Conservation (phyloP, 495 filamentous ascomycete genomes). For the Cladorrhinum samala region DNA sequence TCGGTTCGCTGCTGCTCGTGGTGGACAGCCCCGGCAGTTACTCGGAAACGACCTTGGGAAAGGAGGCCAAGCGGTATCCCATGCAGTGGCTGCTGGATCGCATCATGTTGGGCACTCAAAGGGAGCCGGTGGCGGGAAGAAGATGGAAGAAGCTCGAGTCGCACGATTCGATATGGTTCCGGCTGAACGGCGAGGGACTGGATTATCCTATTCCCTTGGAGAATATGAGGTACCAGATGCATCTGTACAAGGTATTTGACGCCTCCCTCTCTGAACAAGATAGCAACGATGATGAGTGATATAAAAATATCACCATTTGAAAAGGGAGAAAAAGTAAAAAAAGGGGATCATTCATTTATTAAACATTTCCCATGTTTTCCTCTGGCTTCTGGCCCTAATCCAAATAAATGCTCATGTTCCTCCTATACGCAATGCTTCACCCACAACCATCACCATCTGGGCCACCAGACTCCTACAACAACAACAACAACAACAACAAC, state of each 20-base stretch:
- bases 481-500: not conserved
- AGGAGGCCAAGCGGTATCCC: conserved; percentile 64
- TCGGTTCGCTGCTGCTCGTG: conserved; percentile 68
- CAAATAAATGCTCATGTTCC: not conserved
- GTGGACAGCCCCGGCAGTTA: conserved; percentile 92
- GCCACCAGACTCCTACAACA: not conserved
- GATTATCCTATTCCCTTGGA: conserved; percentile 81
- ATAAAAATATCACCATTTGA: not conserved
- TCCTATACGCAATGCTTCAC: not conserved
- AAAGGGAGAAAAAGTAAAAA: not conserved
- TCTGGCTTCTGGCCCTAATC: not conserved
- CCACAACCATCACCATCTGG: not conserved
- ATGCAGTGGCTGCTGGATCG: conserved; percentile 93
- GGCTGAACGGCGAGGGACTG: conserved; percentile 54
- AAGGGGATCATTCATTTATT: not conserved
- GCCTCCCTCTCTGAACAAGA: conserved; percentile 1
- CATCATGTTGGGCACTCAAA: conserved; percentile 50
- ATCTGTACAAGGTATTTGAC: conserved; percentile 54
- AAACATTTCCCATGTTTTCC: not conserved
- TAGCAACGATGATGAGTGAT: not conserved
- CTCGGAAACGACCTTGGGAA: conserved; percentile 65
- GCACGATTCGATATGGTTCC: conserved; percentile 79
- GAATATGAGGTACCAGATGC: conserved; percentile 91
- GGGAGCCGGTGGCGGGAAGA: conserved; percentile 23
- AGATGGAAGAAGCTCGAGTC: conserved; percentile 67